Conservation (phyloP, 1,284 basidiomycete species). For the Moesziomyces sp. region DNA sequence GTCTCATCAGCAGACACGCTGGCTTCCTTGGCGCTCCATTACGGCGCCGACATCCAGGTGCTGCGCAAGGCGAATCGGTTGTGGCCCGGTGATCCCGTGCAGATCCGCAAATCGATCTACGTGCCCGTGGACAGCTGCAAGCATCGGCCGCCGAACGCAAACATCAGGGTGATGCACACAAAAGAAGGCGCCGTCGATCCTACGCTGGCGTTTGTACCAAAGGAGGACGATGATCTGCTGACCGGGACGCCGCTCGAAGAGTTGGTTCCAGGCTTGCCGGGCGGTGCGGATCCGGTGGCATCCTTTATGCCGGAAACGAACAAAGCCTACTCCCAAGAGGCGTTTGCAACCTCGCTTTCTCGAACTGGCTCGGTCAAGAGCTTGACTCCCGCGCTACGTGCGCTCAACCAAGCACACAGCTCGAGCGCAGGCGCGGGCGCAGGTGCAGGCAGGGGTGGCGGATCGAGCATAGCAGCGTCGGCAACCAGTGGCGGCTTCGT, state of each 20-base stretch:
- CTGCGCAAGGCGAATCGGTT: slow-evolving; percentile 62
- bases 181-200: slow-evolving; percentile 17
- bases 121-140: slow-evolving; percentile 63
- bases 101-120: slow-evolving; percentile 62
- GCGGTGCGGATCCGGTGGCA: slow-evolving; percentile 21
- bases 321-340: slow-evolving; percentile 32
- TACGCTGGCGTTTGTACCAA: slow-evolving; percentile 39
- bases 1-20: slow-evolving; percentile 59
- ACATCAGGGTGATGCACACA: slow-evolving; percentile 33
- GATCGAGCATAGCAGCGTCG: slow-evolving; percentile 32
- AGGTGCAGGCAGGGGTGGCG: slow-evolving; percentile 20
- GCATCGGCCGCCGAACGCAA: slow-evolving; percentile 51
- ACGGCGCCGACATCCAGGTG: slow-evolving; percentile 60
- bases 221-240: slow-evolving; percentile 34
- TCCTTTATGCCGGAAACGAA: slow-evolving; percentile 52
- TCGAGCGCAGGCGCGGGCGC: neutral
- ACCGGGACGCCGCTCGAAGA: slow-evolving; percentile 24
- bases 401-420: slow-evolving; percentile 13
- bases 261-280: neutral
- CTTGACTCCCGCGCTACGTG: slow-evolving; percentile 27
- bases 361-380: slow-evolving; percentile 26
- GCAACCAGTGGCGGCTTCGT: slow-evolving; percentile 43
- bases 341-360: slow-evolving; percentile 19
- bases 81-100: slow-evolving; percentile 64
- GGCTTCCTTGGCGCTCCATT: slow-evolving; percentile 57